Conservation (phyloP, 31 red algal species). For the Odonthalia washingtoniensis region DNA sequence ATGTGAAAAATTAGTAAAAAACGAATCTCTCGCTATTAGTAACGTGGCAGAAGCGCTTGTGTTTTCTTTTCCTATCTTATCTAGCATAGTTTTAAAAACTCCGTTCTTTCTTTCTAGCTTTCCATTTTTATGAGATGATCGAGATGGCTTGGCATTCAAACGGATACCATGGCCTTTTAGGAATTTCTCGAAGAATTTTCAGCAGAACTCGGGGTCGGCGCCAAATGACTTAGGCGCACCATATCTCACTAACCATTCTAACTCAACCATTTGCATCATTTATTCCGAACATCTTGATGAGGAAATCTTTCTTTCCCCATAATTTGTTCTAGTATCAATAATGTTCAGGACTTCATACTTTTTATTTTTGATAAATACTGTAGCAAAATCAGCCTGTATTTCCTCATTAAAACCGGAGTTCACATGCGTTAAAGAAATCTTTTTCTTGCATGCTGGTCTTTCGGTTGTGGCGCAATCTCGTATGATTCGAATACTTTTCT, state of each 20-base stretch:
- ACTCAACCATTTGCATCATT: neutral
- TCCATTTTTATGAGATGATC: slow-evolving; percentile 41
- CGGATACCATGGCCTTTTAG: neutral
- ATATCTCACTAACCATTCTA: slow-evolving; percentile 23
- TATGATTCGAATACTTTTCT: neutral
- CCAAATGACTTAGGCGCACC: neutral
- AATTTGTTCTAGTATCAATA: slow-evolving; percentile 15
- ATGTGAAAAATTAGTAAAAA: slow-evolving; percentile 13
- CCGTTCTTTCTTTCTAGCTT: slow-evolving; percentile 31
- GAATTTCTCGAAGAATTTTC: neutral
- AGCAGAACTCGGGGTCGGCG: slow-evolving; percentile 11
- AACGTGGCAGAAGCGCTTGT: neutral
- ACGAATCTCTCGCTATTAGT: slow-evolving; percentile 15
- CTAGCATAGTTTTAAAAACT: slow-evolving; percentile 7
- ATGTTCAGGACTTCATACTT: slow-evolving; percentile 39
- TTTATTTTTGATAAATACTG: neutral
- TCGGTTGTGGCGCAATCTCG: slow-evolving; percentile 6
- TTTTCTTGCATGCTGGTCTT: neutral
- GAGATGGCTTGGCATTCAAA: neutral
- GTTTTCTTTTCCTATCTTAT: neutral
- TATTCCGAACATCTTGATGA: neutral
- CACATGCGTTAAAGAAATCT: slow-evolving; percentile 12
- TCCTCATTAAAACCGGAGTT: slow-evolving; percentile 6
- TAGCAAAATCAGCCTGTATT: slow-evolving; percentile 29
- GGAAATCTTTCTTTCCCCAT: slow-evolving; percentile 11